A percentile compares a stretch with the other conserved stretches of the same genome.
Conservation (phyloP, 306 rosid genomes). For the Pyrus pyrifolia region DNA sequence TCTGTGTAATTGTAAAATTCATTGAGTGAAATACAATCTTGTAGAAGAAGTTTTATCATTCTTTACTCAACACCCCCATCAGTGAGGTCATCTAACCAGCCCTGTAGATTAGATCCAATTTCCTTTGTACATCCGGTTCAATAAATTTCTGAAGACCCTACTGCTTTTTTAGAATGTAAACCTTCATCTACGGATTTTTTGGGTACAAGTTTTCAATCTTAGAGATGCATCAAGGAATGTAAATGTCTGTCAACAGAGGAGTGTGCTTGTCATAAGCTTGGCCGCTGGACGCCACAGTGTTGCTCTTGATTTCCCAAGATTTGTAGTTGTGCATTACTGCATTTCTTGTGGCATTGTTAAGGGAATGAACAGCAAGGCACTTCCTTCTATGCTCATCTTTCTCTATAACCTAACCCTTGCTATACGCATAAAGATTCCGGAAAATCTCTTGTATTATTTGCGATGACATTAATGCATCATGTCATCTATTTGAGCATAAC, state of each 20-base stretch:
- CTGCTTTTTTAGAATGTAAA: not conserved
- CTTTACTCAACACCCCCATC: slow-evolving; percentile 90
- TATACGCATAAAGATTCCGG: not conserved
- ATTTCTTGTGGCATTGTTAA: not conserved
- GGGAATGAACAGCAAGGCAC: not conserved
- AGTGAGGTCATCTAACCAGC: slow-evolving; percentile 95
- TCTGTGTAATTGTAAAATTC: too few relatives aligned
- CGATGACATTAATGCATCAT: not conserved
- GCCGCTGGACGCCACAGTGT: not conserved
- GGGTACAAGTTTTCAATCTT: not conserved
- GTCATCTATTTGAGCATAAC: not conserved
- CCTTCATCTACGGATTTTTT: not conserved
- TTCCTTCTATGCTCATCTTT: not conserved
- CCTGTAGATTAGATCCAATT: slow-evolving; percentile 88
- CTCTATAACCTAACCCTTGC: not conserved
- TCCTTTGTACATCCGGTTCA: slow-evolving; percentile 43
- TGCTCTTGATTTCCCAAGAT: not conserved
- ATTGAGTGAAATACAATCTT: too few relatives aligned
- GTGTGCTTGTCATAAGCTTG: not conserved
- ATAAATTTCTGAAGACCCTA: not conserved
- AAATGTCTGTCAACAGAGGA: not conserved
- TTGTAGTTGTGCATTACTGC: not conserved
- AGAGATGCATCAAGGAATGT: not conserved
- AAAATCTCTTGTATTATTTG: not conserved
- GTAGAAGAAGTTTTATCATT: too few relatives aligned